Base-by-base conservation (phyloP, 441 rosid species). In the Erodium trifolium region DNA sequence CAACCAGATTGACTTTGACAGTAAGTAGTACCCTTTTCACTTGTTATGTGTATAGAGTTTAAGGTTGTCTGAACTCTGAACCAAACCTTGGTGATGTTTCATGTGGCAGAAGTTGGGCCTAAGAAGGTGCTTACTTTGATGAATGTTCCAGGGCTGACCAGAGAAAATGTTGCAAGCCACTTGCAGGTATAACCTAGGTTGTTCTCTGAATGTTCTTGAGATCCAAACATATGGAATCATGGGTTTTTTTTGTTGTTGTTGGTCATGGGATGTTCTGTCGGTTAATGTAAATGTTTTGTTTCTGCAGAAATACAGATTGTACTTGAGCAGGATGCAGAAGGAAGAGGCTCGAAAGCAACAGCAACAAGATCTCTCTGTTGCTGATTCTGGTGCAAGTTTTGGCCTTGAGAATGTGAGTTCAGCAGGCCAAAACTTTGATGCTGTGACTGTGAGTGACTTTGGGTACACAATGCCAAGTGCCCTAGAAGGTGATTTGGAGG, bases 91-190 rank as follows among this genome's bases (percentile, higher is more conserved):
- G 64, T 60, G 12, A 27, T 29, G 35, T 8, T 60, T 60, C 37
- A 23, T 60, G 65, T 60, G 65, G 37, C 65, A 60, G 65, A 60
- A 23, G 65, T 60, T 60, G 65, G 65, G 35, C 65, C 65, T 60
- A 60, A 60, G 65, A 60, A 60, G 31, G 65, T 60, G 31, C 65
- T 60, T 23, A 60, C 29, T 5, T 13, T 60, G 65, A 60, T 60
- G 65, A 60, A 60, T 60, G 65, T 60, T 60, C 65, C 65, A 23
- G 65, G 65, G n/a, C 11, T 60, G 65, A 60, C 65, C 2, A 60
- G 65, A 60, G 65, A 60, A 60, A 60, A 60, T 60, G 65, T 60
- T 60, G 65, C 65, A 23, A 60, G 65, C 65, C 65, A 60, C 65
- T 29, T 60, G 37, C 65, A 60, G 65, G 65, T 60, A 23, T 23